phyloP scores from a whole-genome alignment of 139 green algal species.

The Spirogloea muscicola region DNA sequence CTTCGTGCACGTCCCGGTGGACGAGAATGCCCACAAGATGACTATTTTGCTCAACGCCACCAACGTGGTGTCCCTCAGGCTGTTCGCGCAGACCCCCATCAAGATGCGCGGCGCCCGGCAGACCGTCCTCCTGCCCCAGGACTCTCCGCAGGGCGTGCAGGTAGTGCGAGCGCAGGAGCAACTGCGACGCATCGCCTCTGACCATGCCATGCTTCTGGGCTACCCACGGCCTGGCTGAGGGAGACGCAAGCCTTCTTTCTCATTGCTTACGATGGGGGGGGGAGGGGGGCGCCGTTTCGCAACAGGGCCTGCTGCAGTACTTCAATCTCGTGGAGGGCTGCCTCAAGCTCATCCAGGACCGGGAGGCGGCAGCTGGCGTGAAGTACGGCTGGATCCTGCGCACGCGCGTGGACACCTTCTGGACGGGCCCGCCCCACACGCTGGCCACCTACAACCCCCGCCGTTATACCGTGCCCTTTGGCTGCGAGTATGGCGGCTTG shows the following conservation, averaged over 20 bases:
- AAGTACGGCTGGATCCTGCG: conserved; percentile 35
- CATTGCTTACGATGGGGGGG: too few relatives aligned
- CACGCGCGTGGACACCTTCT: conserved; percentile 38
- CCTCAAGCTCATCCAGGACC: background rate
- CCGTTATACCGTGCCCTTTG: conserved; percentile 19
- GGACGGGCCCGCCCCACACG: conserved; percentile 12
- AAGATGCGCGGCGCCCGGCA: too few relatives aligned
- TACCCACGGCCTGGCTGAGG: too few relatives aligned
- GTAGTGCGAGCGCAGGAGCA: too few relatives aligned
- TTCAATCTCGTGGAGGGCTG: conserved; percentile 37
- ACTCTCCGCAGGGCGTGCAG: too few relatives aligned
- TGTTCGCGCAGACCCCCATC: too few relatives aligned
- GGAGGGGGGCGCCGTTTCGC: too few relatives aligned
- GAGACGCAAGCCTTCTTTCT: too few relatives aligned
- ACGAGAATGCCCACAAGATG: conserved; percentile 38
- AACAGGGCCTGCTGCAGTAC: conserved; percentile 42
- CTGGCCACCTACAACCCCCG: background rate
- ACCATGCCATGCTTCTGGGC: too few relatives aligned
- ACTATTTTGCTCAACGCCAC: background rate
- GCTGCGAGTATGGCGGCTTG: conserved; percentile 20
- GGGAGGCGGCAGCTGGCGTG: background rate
- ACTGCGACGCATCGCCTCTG: too few relatives aligned
- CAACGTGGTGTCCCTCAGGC: background rate
- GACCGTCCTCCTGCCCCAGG: too few relatives aligned
- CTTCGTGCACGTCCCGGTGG: conserved; percentile 34